A percentile compares a stretch with the other conserved stretches of the same genome.
Evolutionary conservation across 495 filamentous ascomycete genomes (phyloP).

Genomic region (Evansstolkia leycettana): DNA sequence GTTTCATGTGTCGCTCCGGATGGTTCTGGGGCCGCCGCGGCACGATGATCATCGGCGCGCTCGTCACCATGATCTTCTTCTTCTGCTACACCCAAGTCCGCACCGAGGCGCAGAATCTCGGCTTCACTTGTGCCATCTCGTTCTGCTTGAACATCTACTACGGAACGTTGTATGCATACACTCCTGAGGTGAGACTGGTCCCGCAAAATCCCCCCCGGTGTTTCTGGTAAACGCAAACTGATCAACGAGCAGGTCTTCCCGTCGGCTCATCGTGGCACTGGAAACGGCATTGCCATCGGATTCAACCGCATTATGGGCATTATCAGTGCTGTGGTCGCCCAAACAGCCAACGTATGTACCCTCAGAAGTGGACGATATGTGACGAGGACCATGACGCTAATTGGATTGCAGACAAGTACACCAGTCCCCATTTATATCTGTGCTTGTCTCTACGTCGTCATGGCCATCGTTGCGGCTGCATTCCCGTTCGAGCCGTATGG

Average conservation of each 20-base stretch:
- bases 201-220: no score
- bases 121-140: slow-evolving; percentile 51
- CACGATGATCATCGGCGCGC: slow-evolving; percentile 53
- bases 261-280: slow-evolving; percentile 56
- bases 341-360: slow-evolving; percentile 33
- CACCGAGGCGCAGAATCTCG: slow-evolving; percentile 46
- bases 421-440: slow-evolving; percentile 58
- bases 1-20: slow-evolving; percentile 45
- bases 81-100: slow-evolving; percentile 56
- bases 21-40: slow-evolving; percentile 46
- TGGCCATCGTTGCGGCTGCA: slow-evolving; percentile 45
- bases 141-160: slow-evolving; percentile 64
- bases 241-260: slow-evolving; percentile 37
- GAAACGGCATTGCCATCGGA: slow-evolving; percentile 57
- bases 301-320: slow-evolving; percentile 65
- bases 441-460: slow-evolving; percentile 50
- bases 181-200: slow-evolving; percentile 30
- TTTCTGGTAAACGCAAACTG: no score
- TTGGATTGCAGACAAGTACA: slow-evolving; percentile 31
- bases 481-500: slow-evolving; percentile 67
- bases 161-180: slow-evolving; percentile 55
- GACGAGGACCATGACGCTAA: not conserved
- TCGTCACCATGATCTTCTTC: slow-evolving; percentile 54
- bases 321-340: slow-evolving; percentile 51
- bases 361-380: not conserved